Evolutionary conservation across 2,329 filamentous ascomycete species (phyloP), one percentile per base, ranked within the genome.

Genomic region (Nemania bipapillata): DNA sequence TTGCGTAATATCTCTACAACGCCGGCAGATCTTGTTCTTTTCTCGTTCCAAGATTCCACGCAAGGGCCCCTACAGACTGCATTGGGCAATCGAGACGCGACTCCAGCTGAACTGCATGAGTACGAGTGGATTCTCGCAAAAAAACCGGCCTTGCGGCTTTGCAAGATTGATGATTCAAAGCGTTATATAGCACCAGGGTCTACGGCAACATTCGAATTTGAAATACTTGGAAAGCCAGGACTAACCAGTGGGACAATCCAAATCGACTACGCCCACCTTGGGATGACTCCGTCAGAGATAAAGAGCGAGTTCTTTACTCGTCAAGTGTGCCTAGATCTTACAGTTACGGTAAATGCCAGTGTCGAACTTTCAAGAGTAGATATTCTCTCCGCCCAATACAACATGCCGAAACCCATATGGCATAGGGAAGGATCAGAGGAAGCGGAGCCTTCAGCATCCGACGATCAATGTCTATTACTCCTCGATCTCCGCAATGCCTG

Each of bases 301-400:
- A 85, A 86, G 26, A 89, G 91, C 40, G 86, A 88, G 37, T 97
- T 97, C 76, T 93, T 94, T 76, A 97, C 94, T 0, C 87, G 94
- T 45, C 92, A 96, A 77, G 86, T 97, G 17, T 90, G 90, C 20
- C 84, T 97, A 30, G 92, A 93, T 15, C 83, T 98, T 65, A 92
- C 91, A 0, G 88, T 97, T 17, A 97, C 95, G 4, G 95, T 98
- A 55, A 97, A 97, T 77, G 92, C 94, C 3, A 96, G 93, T 75
- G 86, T 97, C 28, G 93, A 97, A 76, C 84, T 97, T 9, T 86
- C 90, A 37, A 87, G 93, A 42, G 89, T 94, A 72, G 94, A 97
- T 75, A 85, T 96, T 20, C 80, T 96, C 37, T 90, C 93, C 0
- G 86, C 97, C 11, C 88, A 89, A 55, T 87, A 88, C 11, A 84